Evolutionary conservation across 768 basidiomycete genomes (phyloP).

Genomic region (Aureoboletus auriporus): DNA sequence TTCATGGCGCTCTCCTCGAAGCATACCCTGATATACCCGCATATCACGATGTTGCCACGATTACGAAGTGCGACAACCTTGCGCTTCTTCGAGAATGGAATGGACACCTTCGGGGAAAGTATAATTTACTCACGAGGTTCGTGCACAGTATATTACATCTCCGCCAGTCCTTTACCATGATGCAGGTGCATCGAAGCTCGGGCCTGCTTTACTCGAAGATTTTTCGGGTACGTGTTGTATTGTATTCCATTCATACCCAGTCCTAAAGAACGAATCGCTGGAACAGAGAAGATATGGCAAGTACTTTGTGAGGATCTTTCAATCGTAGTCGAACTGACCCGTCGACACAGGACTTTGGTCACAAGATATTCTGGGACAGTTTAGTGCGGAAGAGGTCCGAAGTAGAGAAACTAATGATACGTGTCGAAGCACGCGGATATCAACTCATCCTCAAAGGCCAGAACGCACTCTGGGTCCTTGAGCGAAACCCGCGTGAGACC

Average conservation of each 20-base stretch:
- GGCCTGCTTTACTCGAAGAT: slow-evolving; percentile 35
- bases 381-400: slow-evolving; percentile 30
- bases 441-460: slow-evolving; percentile 32
- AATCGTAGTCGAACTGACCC: background rate
- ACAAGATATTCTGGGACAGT: slow-evolving; percentile 34
- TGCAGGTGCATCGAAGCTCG: slow-evolving; percentile 37
- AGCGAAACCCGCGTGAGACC: slow-evolving; percentile 14
- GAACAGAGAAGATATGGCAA: slow-evolving; percentile 23
- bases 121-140: slow-evolving; percentile 32
- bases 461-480: slow-evolving; percentile 37
- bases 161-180: background rate
- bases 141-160: background rate
- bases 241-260: background rate
- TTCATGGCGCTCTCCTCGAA: slow-evolving; percentile 29
- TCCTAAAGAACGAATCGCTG: background rate
- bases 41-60: slow-evolving; percentile 20
- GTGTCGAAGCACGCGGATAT: slow-evolving; percentile 33
- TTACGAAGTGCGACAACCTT: slow-evolving; percentile 29
- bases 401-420: slow-evolving; percentile 27
- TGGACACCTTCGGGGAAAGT: slow-evolving; percentile 28
- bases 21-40: slow-evolving; percentile 25
- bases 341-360: slow-evolving; percentile 35
- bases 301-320: background rate
- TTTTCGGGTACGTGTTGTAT: slow-evolving; percentile 33
- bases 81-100: slow-evolving; percentile 33